A percentile compares a stretch with the other conserved stretches of the same genome.
These are phyloP conservation scores for Akanthomyces dipterigenus DNA, from an alignment of 2,329 filamentous ascomycete species.

Conservation along the genomic window DNA sequence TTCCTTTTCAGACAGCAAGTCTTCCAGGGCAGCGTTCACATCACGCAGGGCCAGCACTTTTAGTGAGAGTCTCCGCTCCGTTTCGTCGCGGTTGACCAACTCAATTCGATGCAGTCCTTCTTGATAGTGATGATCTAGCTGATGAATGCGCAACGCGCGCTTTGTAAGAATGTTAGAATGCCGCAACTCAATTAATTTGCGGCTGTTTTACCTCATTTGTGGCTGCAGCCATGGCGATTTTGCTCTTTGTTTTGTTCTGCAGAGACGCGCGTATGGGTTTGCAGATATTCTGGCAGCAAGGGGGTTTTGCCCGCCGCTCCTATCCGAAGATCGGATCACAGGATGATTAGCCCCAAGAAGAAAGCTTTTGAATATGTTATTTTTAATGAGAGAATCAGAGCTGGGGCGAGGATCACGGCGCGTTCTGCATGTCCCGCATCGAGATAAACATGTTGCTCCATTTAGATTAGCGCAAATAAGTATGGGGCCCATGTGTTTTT, in stretches of 20 bases:
- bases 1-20: background rate
- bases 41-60: conserved; percentile 66
- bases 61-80: conserved; percentile 61
- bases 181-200: background rate
- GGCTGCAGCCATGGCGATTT: conserved; percentile 12
- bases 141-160: conserved; percentile 40
- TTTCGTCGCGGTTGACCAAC: conserved; percentile 67
- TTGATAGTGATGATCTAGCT: conserved; percentile 65
- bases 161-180: conserved; percentile 19
- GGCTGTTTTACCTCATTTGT: conserved; percentile 5
- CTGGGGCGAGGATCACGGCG: conserved; percentile 1
- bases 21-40: conserved; percentile 52
- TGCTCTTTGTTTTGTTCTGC: background rate
- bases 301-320: background rate
- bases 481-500: background rate
- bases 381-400: conserved; percentile 14
- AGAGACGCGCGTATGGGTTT: background rate
- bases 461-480: background rate
- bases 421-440: background rate
- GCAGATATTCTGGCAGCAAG: background rate
- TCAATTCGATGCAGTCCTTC: conserved; percentile 57
- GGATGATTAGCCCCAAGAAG: background rate
- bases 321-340: background rate
- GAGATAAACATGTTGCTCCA: conserved; percentile 6
- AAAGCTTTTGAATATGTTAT: background rate